Evolutionary conservation across 768 basidiomycete species (phyloP).

Genomic region (Rhodosporidiobolus sp.): DNA sequence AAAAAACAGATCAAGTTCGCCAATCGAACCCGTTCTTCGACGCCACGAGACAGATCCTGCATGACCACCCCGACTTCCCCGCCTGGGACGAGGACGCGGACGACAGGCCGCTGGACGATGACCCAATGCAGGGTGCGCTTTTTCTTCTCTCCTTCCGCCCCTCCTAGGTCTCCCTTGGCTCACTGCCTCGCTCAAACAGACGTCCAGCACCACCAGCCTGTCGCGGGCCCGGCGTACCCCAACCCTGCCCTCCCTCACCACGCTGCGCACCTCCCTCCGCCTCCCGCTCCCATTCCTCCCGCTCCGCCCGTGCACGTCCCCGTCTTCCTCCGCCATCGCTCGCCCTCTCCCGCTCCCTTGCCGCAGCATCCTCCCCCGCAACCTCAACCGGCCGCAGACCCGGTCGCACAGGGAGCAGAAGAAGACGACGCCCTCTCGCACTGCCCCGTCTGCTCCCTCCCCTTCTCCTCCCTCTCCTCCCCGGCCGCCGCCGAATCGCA

Average conservation of each 20-base stretch:
- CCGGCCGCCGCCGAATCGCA: not conserved
- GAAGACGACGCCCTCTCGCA: not conserved
- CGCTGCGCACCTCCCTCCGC: too few species aligned
- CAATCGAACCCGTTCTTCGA: not conserved
- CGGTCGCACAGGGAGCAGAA: too few species aligned
- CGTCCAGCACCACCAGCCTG: not conserved
- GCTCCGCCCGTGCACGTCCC: not conserved
- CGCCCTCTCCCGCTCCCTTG: too few species aligned
- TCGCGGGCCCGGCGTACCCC: slow-evolving; percentile 8
- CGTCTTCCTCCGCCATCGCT: too few species aligned
- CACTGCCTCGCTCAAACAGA: not conserved
- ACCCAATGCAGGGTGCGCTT: slow-evolving; percentile 11
- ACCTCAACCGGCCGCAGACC: too few species aligned
- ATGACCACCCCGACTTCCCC: slow-evolving; percentile 8
- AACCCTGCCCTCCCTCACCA: not conserved
- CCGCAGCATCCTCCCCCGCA: too few species aligned
- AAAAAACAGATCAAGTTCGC: not conserved
- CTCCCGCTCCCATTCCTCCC: not conserved
- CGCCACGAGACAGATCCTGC: not conserved
- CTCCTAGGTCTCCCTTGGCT: not conserved
- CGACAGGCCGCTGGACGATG: not conserved
- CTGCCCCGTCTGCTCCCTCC: slow-evolving; percentile 22
- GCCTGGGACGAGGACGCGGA: slow-evolving; percentile 8
- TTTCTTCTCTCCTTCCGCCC: not conserved
- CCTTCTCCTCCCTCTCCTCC: not conserved